Conservation (phyloP, 192 early-diverging fungal genomes). For the Linnemannia hyalina region DNA sequence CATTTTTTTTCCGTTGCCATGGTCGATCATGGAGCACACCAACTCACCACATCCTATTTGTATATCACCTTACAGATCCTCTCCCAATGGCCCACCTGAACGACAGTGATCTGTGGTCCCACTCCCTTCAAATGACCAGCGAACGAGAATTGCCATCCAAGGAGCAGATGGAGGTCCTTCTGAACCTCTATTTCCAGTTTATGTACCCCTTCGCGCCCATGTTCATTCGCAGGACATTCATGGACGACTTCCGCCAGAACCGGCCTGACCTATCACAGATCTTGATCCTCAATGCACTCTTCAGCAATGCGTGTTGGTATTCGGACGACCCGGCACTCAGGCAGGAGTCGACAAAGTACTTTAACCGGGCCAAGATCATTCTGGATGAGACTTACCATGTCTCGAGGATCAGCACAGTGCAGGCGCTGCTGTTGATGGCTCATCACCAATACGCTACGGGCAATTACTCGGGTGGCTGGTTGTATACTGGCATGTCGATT, state of each 20-base stretch:
- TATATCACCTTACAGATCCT: conserved; percentile 6
- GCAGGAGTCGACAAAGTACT: conserved; percentile 59
- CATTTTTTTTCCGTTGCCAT: background rate
- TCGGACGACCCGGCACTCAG: conserved; percentile 53
- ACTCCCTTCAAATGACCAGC: conserved; percentile 41
- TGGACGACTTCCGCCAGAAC: conserved; percentile 31
- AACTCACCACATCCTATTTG: background rate
- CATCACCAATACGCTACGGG: conserved; percentile 75
- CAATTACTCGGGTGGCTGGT: conserved; percentile 75
- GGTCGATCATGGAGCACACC: background rate
- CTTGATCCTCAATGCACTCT: conserved; percentile 67
- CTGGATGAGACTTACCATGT: conserved; percentile 77
- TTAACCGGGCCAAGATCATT: conserved; percentile 77
- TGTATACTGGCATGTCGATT: conserved; percentile 68
- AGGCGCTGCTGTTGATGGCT: conserved; percentile 73
- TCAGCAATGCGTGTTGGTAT: conserved; percentile 60
- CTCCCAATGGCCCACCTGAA: conserved; percentile 36
- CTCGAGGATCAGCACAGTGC: conserved; percentile 68
- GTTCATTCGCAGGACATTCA: conserved; percentile 66
- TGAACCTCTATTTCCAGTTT: conserved; percentile 74
- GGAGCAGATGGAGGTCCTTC: conserved; percentile 65
- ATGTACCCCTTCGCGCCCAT: conserved; percentile 79
- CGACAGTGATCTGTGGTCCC: conserved; percentile 40
- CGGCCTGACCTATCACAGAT: conserved; percentile 47
- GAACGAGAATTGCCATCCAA: conserved; percentile 64